phyloP scores from a whole-genome alignment of 2,329 filamentous ascomycete genomes.

The Raffaelea deltoideospora region DNA sequence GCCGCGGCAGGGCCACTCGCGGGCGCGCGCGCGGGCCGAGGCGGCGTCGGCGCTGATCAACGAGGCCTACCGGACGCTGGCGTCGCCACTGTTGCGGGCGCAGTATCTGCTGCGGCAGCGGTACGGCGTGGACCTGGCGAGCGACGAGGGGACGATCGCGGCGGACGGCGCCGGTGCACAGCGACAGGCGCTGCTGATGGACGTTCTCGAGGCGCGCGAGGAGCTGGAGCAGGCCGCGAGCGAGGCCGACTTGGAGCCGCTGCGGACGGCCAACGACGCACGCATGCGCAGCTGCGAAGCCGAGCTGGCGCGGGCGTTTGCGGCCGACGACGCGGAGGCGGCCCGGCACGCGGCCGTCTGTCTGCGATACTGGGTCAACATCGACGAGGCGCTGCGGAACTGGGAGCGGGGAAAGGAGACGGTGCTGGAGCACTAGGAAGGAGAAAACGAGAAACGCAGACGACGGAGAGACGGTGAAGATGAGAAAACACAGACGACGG shows the following conservation, averaged over 20 bases:
- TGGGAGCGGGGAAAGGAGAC: slow-evolving; percentile 67
- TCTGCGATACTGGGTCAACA: slow-evolving; percentile 82
- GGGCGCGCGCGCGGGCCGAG: slow-evolving; percentile 41
- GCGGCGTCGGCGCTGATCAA: slow-evolving; percentile 74
- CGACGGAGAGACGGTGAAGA: too few species aligned
- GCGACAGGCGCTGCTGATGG: slow-evolving; percentile 54
- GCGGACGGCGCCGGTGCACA: slow-evolving; percentile 24
- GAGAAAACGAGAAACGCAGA: background rate
- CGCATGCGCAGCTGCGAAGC: slow-evolving; percentile 50
- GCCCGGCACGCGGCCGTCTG: slow-evolving; percentile 61
- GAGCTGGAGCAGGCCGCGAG: slow-evolving; percentile 53
- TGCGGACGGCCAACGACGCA: slow-evolving; percentile 52
- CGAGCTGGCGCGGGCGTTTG: slow-evolving; percentile 49
- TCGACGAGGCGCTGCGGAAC: slow-evolving; percentile 61
- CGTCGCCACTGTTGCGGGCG: slow-evolving; percentile 64
- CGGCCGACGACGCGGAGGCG: slow-evolving; percentile 39
- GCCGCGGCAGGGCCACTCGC: too few species aligned
- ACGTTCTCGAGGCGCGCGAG: slow-evolving; percentile 69
- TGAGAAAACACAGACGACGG: too few species aligned
- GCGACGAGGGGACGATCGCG: slow-evolving; percentile 50
- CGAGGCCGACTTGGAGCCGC: slow-evolving; percentile 46
- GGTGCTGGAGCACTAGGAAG: slow-evolving; percentile 33
- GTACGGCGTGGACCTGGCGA: slow-evolving; percentile 60
- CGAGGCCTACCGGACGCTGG: slow-evolving; percentile 76
- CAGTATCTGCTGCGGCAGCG: slow-evolving; percentile 66